These are phyloP conservation scores for Cucumis hystrix DNA, from an alignment of 306 rosid genomes.

Conservation along the genomic window DNA sequence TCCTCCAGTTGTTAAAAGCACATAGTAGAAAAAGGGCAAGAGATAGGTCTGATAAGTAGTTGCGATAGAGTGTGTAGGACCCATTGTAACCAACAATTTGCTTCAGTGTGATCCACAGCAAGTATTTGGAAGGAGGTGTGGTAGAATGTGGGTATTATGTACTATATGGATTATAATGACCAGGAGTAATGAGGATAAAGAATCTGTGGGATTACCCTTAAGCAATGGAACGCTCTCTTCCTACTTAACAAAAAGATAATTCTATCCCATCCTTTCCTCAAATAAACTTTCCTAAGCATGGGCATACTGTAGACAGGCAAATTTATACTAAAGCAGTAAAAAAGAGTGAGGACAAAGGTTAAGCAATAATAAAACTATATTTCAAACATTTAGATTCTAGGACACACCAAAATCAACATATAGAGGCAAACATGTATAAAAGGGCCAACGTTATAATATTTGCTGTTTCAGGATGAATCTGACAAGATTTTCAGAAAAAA, in stretches of 20 bases:
- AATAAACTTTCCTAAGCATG: not conserved
- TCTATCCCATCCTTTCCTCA: not conserved
- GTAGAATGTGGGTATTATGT: not conserved
- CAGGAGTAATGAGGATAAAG: not conserved
- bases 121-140: no score
- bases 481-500: constrained; percentile 50
- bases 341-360: not conserved
- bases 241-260: not conserved
- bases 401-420: not conserved
- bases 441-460: not conserved
- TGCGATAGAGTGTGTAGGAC: not conserved
- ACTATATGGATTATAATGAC: not conserved
- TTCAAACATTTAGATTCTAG: not conserved
- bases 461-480: constrained; percentile 52
- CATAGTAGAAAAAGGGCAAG: not conserved
- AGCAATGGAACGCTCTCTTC: not conserved
- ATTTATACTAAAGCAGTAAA: not conserved
- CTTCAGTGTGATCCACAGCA: not conserved
- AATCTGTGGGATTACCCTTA: not conserved
- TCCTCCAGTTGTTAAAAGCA: not conserved
- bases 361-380: not conserved
- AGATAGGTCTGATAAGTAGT: not conserved
- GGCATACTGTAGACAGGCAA: not conserved
- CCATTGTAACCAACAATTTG: not conserved
- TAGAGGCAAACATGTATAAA: not conserved